These are phyloP conservation scores for Colletotrichum limetticola DNA, from an alignment of 2,329 filamentous ascomycete species.

Conservation along the genomic window DNA sequence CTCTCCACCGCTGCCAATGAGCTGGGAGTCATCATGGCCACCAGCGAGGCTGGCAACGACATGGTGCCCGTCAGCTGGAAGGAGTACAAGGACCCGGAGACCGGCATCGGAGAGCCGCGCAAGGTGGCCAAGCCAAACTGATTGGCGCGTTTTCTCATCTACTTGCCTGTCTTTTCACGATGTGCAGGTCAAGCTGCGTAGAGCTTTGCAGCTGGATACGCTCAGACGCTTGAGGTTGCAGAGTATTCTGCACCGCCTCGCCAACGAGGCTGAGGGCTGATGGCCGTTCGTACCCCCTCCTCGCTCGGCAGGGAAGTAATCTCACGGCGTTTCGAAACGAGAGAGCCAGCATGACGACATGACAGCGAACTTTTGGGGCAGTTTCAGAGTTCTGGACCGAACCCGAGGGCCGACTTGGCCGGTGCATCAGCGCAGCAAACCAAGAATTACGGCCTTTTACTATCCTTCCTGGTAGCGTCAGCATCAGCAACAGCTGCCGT, in stretches of 20 bases:
- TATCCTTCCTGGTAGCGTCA: background rate
- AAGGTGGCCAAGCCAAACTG: constrained; percentile 96
- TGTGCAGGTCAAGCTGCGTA: background rate
- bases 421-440: background rate
- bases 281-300: background rate
- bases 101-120: constrained; percentile 78
- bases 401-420: background rate
- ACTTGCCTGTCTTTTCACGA: background rate
- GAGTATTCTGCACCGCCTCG: constrained; percentile 17
- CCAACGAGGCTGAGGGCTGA: constrained; percentile 9
- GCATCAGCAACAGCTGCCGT: constrained; percentile 6
- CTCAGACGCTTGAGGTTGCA: constrained; percentile 13
- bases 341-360: constrained; percentile 19
- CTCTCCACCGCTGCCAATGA: constrained; percentile 92
- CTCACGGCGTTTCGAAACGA: constrained; percentile 24
- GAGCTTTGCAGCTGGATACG: constrained; percentile 25
- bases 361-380: constrained; percentile 6
- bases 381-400: constrained; percentile 9
- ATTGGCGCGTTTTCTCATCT: constrained; percentile 42
- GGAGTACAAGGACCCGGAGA: constrained; percentile 88
- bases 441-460: background rate
- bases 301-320: constrained; percentile 17
- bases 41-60: constrained; percentile 85
- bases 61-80: constrained; percentile 97
- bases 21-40: constrained; percentile 92